Conservation (phyloP, 2,329 filamentous ascomycete species). For the Colletotrichum abscissum region DNA sequence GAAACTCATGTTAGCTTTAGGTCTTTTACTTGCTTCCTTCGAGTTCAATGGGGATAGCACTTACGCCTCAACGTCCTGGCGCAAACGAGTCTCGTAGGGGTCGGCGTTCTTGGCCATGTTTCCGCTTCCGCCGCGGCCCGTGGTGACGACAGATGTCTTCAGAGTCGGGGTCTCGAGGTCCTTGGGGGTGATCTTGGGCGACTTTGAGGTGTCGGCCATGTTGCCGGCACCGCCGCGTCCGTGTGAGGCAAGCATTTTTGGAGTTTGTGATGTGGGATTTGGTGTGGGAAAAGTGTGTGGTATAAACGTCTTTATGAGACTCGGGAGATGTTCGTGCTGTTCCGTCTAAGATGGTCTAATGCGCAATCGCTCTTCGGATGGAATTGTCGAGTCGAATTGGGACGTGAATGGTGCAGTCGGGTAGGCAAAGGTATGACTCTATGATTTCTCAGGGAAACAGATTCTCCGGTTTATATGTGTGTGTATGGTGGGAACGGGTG, state of each 20-base stretch:
- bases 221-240: constrained; percentile 85
- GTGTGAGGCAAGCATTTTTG: constrained; percentile 67
- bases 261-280: constrained; percentile 9
- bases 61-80: constrained; percentile 84
- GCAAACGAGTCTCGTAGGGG: constrained; percentile 77
- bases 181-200: constrained; percentile 60
- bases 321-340: background rate
- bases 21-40: too few relatives aligned
- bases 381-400: too few relatives aligned
- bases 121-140: constrained; percentile 86
- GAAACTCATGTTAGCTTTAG: constrained; percentile 31
- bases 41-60: constrained; percentile 46
- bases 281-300: too few relatives aligned
- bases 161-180: constrained; percentile 86
- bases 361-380: too few relatives aligned
- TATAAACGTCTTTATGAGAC: too few relatives aligned
- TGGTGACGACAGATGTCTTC: constrained; percentile 87
- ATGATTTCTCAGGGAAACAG: background rate
- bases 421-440: background rate
- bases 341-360: too few relatives aligned
- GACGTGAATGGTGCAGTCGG: too few relatives aligned
- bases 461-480: background rate
- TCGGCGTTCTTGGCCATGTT: constrained; percentile 86
- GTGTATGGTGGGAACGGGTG: background rate
- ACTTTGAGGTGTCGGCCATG: constrained; percentile 67